phyloP scores from a whole-genome alignment of 164 flowering plant genomes.

The Akebia trifoliata region DNA sequence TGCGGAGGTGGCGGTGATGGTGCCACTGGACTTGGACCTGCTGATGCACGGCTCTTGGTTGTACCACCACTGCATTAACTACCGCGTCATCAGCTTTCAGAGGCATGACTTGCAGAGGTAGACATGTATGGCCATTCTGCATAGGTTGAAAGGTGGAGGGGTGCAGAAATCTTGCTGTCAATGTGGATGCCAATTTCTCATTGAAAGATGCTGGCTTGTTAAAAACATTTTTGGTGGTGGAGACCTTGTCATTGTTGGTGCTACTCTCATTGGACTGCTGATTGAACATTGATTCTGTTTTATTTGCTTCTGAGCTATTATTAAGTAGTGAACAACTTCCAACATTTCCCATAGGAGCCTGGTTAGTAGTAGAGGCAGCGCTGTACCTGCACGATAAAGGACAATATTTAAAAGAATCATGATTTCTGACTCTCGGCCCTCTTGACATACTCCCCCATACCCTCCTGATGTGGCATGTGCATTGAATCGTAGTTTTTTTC shows the following conservation, averaged over 20 bases:
- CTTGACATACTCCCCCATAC: too few species aligned
- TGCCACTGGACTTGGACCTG: constrained; percentile 53
- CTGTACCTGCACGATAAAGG: constrained; percentile 46
- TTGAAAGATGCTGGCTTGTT: constrained; percentile 32
- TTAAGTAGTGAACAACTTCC: constrained; percentile 62
- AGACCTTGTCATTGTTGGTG: constrained; percentile 48
- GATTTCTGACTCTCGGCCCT: too few species aligned
- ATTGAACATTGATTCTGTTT: constrained; percentile 32
- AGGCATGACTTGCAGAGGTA: constrained; percentile 25
- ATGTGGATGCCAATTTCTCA: constrained; percentile 35
- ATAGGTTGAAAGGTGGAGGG: constrained; percentile 42
- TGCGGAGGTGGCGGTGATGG: constrained; percentile 47
- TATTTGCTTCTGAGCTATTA: constrained; percentile 47
- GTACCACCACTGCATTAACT: constrained; percentile 20
- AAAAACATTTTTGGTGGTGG: constrained; percentile 33
- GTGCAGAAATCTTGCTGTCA: constrained; percentile 33
- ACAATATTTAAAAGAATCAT: too few species aligned
- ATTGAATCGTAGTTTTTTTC: too few species aligned
- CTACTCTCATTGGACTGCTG: constrained; percentile 52
- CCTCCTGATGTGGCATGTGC: too few species aligned
- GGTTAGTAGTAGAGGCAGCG: constrained; percentile 44
- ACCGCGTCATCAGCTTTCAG: constrained; percentile 29
- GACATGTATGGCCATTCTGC: constrained; percentile 25
- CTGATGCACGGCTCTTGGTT: constrained; percentile 30
- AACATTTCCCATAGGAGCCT: constrained; percentile 42